Evolutionary conservation across 345 rosid genomes (phyloP).

Genomic region (Boechera stricta): DNA sequence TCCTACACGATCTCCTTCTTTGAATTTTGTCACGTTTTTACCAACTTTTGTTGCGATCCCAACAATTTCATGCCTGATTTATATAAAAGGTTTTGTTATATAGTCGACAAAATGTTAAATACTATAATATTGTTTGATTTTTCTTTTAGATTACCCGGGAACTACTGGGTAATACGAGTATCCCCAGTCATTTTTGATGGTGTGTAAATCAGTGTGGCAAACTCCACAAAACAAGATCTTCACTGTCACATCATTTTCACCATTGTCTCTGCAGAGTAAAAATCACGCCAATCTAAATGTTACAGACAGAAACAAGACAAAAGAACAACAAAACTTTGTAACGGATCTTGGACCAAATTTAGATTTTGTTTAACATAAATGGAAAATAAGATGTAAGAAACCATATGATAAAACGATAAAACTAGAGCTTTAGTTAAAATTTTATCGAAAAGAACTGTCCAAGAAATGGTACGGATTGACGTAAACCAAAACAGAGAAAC

Average conservation of each 20-base stretch:
- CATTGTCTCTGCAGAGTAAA: constrained; percentile 62
- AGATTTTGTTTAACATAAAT: neutral
- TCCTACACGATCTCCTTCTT: constrained; percentile 71
- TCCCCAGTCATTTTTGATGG: constrained; percentile 79
- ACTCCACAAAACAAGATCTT: constrained; percentile 85
- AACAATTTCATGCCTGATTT: constrained; percentile 80
- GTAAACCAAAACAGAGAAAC: neutral
- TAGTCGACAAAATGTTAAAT: neutral
- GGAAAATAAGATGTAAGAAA: neutral
- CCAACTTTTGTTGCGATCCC: constrained; percentile 73
- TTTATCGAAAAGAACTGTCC: neutral
- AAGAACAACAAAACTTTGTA: neutral
- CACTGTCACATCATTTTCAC: constrained; percentile 78
- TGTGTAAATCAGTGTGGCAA: constrained; percentile 80
- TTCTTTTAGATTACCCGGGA: constrained; percentile 64
- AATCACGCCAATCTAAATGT: neutral
- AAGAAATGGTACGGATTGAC: neutral
- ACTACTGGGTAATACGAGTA: constrained; percentile 66
- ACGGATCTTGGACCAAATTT: neutral
- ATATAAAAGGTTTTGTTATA: neutral
- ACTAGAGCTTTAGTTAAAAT: neutral
- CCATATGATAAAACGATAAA: neutral
- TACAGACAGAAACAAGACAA: neutral
- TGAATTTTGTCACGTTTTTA: constrained; percentile 67
- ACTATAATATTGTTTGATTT: neutral